phyloP scores from a whole-genome alignment of 1,284 basidiomycete species.

The Fomitopsis schrenkii region DNA sequence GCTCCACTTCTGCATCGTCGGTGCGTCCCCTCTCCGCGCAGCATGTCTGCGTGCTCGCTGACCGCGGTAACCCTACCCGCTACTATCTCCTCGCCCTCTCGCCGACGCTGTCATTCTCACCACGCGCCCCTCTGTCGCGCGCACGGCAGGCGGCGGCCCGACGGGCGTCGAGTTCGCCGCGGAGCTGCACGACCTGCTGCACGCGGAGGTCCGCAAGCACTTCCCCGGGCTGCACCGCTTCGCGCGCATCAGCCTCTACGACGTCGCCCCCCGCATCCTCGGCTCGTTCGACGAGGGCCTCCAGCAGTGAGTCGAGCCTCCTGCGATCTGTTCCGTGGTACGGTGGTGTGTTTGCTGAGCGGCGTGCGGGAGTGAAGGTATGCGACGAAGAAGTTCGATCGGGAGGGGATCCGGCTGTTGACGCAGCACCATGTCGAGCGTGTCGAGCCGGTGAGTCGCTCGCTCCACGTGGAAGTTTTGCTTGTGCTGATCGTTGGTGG shows the following conservation, averaged over 20 bases:
- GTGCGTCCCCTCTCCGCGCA: conserved; percentile 33
- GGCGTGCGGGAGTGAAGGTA: conserved; percentile 42
- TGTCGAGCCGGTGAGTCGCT: conserved; percentile 56
- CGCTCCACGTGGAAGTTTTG: conserved; percentile 10
- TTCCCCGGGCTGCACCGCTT: conserved; percentile 62
- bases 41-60: too few relatives aligned
- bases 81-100: too few relatives aligned
- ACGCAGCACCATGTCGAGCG: conserved; percentile 78
- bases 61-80: too few relatives aligned
- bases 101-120: too few relatives aligned
- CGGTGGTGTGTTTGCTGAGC: background rate
- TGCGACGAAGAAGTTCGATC: conserved; percentile 68
- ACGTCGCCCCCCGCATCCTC: conserved; percentile 79
- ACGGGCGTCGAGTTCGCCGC: conserved; percentile 85
- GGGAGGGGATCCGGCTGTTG: conserved; percentile 76
- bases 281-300: conserved; percentile 74
- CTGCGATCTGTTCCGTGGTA: background rate
- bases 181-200: conserved; percentile 82
- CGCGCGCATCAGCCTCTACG: conserved; percentile 74
- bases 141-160: conserved; percentile 55
- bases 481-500: conserved; percentile 1
- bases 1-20: conserved; percentile 80
- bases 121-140: too few relatives aligned
- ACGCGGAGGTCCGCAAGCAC: conserved; percentile 66
- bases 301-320: conserved; percentile 43